phyloP scores from a whole-genome alignment of 805 yeast genomes.

The Pichia cephalocereana region DNA sequence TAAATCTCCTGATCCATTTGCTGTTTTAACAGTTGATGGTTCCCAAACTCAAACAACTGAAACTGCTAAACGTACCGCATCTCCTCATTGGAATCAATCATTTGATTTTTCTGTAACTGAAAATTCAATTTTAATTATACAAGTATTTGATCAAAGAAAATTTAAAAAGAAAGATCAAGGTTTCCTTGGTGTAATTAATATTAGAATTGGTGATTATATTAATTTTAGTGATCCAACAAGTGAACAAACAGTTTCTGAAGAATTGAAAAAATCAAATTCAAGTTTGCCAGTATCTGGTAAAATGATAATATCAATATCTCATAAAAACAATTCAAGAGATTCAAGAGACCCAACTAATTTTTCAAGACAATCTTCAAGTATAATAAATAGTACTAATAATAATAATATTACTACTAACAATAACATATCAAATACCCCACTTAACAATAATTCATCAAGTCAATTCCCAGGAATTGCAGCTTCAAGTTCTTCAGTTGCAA shows the following conservation, averaged over 20 bases:
- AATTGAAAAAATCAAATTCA: slow-evolving; percentile 85
- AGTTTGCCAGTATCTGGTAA: slow-evolving; percentile 90
- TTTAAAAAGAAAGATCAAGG: slow-evolving; percentile 99
- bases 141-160: slow-evolving; percentile 94
- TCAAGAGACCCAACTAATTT: slow-evolving; percentile 25
- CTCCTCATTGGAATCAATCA: slow-evolving; percentile 97
- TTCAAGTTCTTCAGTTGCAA: slow-evolving; percentile 2
- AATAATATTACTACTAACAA: neutral
- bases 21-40: slow-evolving; percentile 96
- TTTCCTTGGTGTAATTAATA: slow-evolving; percentile 89
- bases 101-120: slow-evolving; percentile 72
- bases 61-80: slow-evolving; percentile 85
- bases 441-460: slow-evolving; percentile 6
- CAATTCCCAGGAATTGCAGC: slow-evolving; percentile 23
- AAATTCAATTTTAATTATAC: slow-evolving; percentile 80
- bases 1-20: slow-evolving; percentile 96
- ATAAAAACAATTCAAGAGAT: slow-evolving; percentile 22
- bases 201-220: slow-evolving; percentile 80
- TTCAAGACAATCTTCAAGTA: slow-evolving; percentile 5
- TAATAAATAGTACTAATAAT: neutral
- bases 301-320: slow-evolving; percentile 67
- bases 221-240: slow-evolving; percentile 42
- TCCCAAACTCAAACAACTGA: slow-evolving; percentile 91
- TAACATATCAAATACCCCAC: neutral
- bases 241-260: slow-evolving; percentile 89